Percentiles rank a stretch among this genome's conserved stretches.
phyloP scores from a whole-genome alignment of 2,329 filamentous ascomycete genomes.

The Xylaria sp. region DNA sequence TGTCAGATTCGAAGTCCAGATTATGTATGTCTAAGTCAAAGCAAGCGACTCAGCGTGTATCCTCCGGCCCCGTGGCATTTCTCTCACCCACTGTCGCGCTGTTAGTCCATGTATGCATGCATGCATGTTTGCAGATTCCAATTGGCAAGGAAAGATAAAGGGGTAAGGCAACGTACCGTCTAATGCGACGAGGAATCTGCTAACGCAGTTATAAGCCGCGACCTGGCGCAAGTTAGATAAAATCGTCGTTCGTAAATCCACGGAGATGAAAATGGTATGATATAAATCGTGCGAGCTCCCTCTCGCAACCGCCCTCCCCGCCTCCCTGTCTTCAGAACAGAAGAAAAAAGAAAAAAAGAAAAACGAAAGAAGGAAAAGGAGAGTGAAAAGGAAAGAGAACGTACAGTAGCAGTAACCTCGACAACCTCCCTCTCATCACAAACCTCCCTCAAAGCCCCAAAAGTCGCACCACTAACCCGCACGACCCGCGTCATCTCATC shows the following conservation, averaged over 20 bases:
- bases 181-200: conserved; percentile 82
- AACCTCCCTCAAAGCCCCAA: conserved; percentile 67
- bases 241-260: no score
- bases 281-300: background rate
- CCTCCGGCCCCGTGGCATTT: conserved; percentile 64
- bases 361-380: background rate
- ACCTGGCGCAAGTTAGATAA: conserved; percentile 52
- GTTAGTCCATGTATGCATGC: conserved; percentile 43
- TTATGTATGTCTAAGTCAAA: no score
- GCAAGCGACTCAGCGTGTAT: conserved; percentile 24
- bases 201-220: conserved; percentile 86
- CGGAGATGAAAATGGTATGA: no score
- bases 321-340: background rate
- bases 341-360: background rate
- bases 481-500: conserved; percentile 87
- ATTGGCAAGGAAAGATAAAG: background rate
- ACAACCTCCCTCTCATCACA: conserved; percentile 80
- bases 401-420: conserved; percentile 80
- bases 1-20: no score
- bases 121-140: background rate
- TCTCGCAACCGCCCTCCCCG: background rate
- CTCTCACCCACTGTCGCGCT: conserved; percentile 64
- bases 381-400: conserved; percentile 39
- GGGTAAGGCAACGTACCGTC: conserved; percentile 66
- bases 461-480: conserved; percentile 74